Conservation (phyloP, 2,329 filamentous ascomycete species). For the Pyrenophora tritici-repentis region DNA sequence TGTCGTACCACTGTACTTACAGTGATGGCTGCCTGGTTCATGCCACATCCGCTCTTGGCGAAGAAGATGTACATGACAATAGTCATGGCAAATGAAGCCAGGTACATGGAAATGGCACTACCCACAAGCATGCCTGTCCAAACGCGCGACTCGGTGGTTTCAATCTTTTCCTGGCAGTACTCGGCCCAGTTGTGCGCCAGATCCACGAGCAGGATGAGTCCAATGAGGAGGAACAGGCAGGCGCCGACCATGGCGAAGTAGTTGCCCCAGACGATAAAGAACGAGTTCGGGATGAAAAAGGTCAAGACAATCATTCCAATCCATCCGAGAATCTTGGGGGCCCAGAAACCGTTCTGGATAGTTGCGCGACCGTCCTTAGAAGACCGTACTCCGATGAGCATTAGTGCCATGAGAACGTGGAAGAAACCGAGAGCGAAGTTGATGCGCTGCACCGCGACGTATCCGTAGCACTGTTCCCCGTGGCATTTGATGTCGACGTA, state of each 20-base stretch:
- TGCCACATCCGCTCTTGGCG: conserved; percentile 76
- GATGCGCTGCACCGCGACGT: conserved; percentile 94
- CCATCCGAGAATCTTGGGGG: conserved; percentile 92
- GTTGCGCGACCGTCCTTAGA: conserved; percentile 86
- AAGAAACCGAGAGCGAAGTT: conserved; percentile 97
- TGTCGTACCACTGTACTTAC: conserved; percentile 44
- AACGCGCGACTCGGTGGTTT: conserved; percentile 78
- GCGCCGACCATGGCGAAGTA: conserved; percentile 87
- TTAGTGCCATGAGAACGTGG: conserved; percentile 81
- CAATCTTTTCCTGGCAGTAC: conserved; percentile 91
- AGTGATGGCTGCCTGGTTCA: conserved; percentile 97
- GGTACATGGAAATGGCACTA: conserved; percentile 91
- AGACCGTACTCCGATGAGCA: conserved; percentile 83
- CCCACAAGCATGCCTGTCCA: conserved; percentile 91
- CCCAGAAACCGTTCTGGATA: conserved; percentile 99
- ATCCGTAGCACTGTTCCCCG: conserved; percentile 89
- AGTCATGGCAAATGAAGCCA: conserved; percentile 89
- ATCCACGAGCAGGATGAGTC: conserved; percentile 89
- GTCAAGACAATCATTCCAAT: conserved; percentile 83
- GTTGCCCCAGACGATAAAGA: conserved; percentile 96
- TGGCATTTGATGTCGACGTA: conserved; percentile 94
- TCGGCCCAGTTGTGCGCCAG: conserved; percentile 97
- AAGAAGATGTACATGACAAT: conserved; percentile 98
- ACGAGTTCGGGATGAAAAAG: conserved; percentile 92
- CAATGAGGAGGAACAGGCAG: conserved; percentile 91